Evolutionary conservation across 495 filamentous ascomycete species (phyloP), one percentile per base, ranked within the genome.

Genomic region (Talaromyces borbonicus): DNA sequence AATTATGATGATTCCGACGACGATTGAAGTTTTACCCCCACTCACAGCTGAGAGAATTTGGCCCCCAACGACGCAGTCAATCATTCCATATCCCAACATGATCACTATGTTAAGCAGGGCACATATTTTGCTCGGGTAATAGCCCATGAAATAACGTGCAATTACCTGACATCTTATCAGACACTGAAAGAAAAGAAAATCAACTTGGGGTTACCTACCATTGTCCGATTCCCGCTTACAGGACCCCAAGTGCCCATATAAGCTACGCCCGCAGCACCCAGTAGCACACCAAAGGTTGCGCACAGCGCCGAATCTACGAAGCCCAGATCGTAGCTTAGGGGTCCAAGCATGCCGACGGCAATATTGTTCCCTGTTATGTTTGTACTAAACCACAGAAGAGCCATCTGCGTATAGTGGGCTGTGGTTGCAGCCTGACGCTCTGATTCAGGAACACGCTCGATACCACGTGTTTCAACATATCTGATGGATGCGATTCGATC

Each of bases 231-330:
- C 26, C 85, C 85, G 59, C 75, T 80, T 46, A 55, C 59, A 0
- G 85, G 82, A 6, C 85, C 85, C 71, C 79, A 89, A n/a, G 74
- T 79, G 36, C 80, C 77, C 57, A 83, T 84, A 59, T 84, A 88
- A 0, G 77, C 82, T n/a, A 81, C 75, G 0, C 72, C 69, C 2
- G 71, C 50, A 32, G 70, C 65, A 9, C 85, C 84, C 4, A 78
- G 38, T n/a, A 82, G 42, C 8, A 60, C 71, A 5, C 83, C 84
- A 52, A 84, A 78, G 1, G 82, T 59, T 19, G 75, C 77, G 53
- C 75, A 81, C 18, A 86, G 51, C n/a, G 73, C 73, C 18, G 75
- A 70, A 60, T 89, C 85, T 5, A 64, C 53, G 57, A 85, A 87
- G 8, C 82, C 75, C 26, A 90, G 61, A 1, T 67, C 60, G 52